Conservation (phyloP, 2,329 filamentous ascomycete species). For the Aspergillus niger region DNA sequence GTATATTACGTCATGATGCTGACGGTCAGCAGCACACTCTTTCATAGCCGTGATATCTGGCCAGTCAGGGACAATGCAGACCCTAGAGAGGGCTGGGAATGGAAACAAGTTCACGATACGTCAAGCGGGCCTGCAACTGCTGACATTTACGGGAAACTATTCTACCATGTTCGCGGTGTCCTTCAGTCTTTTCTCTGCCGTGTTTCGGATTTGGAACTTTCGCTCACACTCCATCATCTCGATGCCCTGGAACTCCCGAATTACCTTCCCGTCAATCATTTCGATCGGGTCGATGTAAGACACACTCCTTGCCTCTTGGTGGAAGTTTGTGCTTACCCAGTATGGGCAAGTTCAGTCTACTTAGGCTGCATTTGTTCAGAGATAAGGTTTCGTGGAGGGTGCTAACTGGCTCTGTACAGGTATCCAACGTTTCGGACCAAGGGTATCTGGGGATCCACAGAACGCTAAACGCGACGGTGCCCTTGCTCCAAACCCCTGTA, state of each 20-base stretch:
- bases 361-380: no score
- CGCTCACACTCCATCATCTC: slow-evolving; percentile 33
- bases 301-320: background rate
- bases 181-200: slow-evolving; percentile 35
- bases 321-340: no score
- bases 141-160: slow-evolving; percentile 46
- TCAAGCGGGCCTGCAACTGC: slow-evolving; percentile 28
- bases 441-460: slow-evolving; percentile 34
- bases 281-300: slow-evolving; percentile 45
- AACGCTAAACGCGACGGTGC: slow-evolving; percentile 31
- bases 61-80: slow-evolving; percentile 41
- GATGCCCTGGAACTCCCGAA: slow-evolving; percentile 28
- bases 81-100: slow-evolving; percentile 42
- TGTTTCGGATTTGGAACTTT: slow-evolving; percentile 21
- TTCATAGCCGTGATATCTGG: slow-evolving; percentile 44
- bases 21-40: slow-evolving; percentile 37
- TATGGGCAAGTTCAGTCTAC: no score
- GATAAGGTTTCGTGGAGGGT: background rate
- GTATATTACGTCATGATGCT: background rate
- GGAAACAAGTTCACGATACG: slow-evolving; percentile 28
- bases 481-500: slow-evolving; percentile 34
- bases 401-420: slow-evolving; percentile 24
- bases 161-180: slow-evolving; percentile 33
- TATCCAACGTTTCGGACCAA: slow-evolving; percentile 45
- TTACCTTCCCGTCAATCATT: slow-evolving; percentile 18